A percentile compares a stretch with the other conserved stretches of the same genome.
phyloP scores from a whole-genome alignment of 176 grass and related monocot genomes.

The Lolium rigidum region DNA sequence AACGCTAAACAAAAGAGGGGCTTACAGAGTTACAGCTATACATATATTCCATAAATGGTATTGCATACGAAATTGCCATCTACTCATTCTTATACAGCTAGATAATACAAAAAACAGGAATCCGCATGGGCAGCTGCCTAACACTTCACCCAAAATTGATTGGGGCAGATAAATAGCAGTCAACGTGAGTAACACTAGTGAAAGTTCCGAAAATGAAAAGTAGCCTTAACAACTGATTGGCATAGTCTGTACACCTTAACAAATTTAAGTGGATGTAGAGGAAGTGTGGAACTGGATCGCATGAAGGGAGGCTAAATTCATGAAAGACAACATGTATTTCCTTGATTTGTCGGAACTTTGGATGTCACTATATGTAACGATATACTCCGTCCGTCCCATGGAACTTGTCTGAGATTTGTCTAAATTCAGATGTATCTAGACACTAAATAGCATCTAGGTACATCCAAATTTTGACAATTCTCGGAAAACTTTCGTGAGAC shows the following conservation, averaged over 20 bases:
- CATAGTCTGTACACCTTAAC: not conserved
- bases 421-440: no score
- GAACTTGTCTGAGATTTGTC: no score
- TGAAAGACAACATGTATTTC: not conserved
- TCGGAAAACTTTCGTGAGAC: no score
- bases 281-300: not conserved
- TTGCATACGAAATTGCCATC: constrained; percentile 6
- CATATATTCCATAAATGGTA: not conserved
- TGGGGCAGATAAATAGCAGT: not conserved
- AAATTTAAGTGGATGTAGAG: not conserved
- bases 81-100: constrained; percentile 18
- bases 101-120: not conserved
- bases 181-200: not conserved
- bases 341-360: not conserved
- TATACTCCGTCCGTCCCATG: no score
- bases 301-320: not conserved
- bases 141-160: not conserved
- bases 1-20: not conserved
- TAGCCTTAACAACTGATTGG: not conserved
- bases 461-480: no score
- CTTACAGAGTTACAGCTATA: not conserved
- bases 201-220: not conserved
- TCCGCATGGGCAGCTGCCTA: not conserved
- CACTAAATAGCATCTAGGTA: no score
- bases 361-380: not conserved